Percentiles rank a stretch among this genome's conserved stretches.
Conservation (phyloP, 2,329 filamentous ascomycete species). For the Phialemoniopsis sp. region DNA sequence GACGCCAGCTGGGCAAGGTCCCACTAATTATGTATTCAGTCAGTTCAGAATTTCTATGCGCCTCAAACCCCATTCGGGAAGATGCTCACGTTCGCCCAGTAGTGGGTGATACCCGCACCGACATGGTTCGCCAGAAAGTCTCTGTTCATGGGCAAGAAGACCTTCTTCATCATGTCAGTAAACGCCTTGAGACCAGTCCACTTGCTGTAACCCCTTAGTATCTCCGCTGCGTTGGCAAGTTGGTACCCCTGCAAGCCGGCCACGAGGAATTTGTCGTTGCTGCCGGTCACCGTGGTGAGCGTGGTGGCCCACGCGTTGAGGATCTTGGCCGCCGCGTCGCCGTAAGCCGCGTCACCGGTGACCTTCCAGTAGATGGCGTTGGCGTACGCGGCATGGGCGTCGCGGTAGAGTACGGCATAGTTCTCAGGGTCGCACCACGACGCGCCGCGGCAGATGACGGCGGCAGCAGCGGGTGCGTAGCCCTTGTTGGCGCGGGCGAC, state of each 20-base stretch:
- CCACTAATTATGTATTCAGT: too few relatives aligned
- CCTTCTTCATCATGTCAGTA: too few relatives aligned
- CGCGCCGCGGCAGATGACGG: conserved; percentile 27
- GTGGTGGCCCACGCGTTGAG: conserved; percentile 26
- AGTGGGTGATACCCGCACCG: too few relatives aligned
- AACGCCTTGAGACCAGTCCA: too few relatives aligned
- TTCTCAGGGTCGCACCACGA: conserved; percentile 21
- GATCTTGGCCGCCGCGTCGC: conserved; percentile 20
- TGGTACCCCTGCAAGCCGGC: conserved; percentile 32
- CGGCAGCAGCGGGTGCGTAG: conserved; percentile 20
- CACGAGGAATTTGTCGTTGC: conserved; percentile 24
- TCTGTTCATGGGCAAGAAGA: too few relatives aligned
- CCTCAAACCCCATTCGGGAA: too few relatives aligned
- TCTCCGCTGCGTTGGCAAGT: conserved; percentile 31
- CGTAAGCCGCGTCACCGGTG: conserved; percentile 21
- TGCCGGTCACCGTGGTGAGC: conserved; percentile 22
- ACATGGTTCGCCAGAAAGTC: too few relatives aligned
- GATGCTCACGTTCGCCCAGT: too few relatives aligned
- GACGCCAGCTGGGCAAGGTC: conserved; percentile 31
- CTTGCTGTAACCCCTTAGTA: conserved; percentile 21
- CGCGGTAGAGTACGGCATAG: conserved; percentile 23
- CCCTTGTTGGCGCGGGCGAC: conserved; percentile 19
- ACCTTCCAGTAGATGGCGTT: conserved; percentile 28
- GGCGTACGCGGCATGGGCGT: conserved; percentile 29
- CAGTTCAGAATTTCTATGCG: too few relatives aligned